These are phyloP conservation scores for Leptosphaerulina australis DNA, from an alignment of 2,329 filamentous ascomycete genomes.

Conservation along the genomic window DNA sequence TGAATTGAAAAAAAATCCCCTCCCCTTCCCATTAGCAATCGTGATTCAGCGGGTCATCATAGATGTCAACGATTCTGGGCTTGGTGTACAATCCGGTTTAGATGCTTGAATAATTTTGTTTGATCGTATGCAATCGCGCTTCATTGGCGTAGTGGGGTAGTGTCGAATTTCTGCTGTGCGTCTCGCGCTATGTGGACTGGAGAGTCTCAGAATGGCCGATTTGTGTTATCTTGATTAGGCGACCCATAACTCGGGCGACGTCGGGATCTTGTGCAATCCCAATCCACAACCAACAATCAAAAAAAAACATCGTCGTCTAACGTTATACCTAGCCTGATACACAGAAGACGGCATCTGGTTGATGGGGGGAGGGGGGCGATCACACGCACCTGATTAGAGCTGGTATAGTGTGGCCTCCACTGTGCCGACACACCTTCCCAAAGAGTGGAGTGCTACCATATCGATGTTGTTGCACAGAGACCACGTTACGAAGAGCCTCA, in stretches of 20 bases:
- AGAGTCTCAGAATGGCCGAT: constrained; percentile 1
- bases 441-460: constrained; percentile 3
- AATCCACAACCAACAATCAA: constrained; percentile 4
- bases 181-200: constrained; percentile 13
- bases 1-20: background rate
- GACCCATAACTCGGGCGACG: constrained; percentile 15
- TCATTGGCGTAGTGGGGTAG: constrained; percentile 13
- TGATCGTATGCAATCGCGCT: constrained; percentile 2
- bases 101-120: background rate
- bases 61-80: constrained; percentile 6
- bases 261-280: constrained; percentile 1
- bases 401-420: constrained; percentile 3
- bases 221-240: constrained; percentile 17
- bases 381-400: constrained; percentile 2
- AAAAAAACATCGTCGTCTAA: constrained; percentile 5
- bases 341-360: constrained; percentile 6
- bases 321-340: constrained; percentile 13
- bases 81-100: background rate
- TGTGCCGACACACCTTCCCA: constrained; percentile 12
- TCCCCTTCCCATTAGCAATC: constrained; percentile 11
- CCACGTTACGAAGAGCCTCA: constrained; percentile 11
- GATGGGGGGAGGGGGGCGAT: no score
- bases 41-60: constrained; percentile 12
- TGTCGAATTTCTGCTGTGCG: constrained; percentile 6
- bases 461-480: constrained; percentile 1